Conservation (phyloP, 2,329 filamentous ascomycete genomes). For the Aspergillus luchuensis region DNA sequence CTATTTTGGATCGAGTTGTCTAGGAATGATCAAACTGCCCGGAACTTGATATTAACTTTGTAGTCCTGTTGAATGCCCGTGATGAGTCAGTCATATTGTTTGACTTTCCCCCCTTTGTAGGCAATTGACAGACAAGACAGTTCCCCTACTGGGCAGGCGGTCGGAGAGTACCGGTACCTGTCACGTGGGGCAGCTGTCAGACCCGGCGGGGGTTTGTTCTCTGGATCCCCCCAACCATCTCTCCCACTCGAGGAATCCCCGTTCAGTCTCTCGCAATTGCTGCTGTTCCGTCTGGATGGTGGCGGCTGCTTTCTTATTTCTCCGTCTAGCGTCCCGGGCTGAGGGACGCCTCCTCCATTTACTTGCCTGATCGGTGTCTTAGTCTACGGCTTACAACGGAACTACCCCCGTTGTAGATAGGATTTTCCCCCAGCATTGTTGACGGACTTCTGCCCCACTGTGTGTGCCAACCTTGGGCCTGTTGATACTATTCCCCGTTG, state of each 20-base stretch:
- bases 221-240: neutral
- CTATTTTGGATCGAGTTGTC: too few species aligned
- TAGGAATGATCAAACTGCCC: too few species aligned
- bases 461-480: neutral
- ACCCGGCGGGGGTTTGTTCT: neutral
- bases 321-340: neutral
- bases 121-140: neutral
- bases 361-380: too few species aligned
- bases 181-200: slow-evolving; percentile 4
- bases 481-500: slow-evolving; percentile 11
- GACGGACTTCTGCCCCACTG: slow-evolving; percentile 4
- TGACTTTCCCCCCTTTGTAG: neutral
- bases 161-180: neutral
- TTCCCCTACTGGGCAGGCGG: neutral
- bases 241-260: neutral
- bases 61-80: too few species aligned
- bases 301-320: neutral
- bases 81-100: too few species aligned
- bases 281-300: neutral
- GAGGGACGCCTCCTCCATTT: neutral
- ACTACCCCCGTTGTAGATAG: slow-evolving; percentile 1
- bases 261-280: neutral
- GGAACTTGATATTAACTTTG: too few species aligned
- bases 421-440: neutral
- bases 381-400: too few species aligned